phyloP scores from a whole-genome alignment of 1,284 basidiomycete genomes.

The Limonomyces culmigenus region DNA sequence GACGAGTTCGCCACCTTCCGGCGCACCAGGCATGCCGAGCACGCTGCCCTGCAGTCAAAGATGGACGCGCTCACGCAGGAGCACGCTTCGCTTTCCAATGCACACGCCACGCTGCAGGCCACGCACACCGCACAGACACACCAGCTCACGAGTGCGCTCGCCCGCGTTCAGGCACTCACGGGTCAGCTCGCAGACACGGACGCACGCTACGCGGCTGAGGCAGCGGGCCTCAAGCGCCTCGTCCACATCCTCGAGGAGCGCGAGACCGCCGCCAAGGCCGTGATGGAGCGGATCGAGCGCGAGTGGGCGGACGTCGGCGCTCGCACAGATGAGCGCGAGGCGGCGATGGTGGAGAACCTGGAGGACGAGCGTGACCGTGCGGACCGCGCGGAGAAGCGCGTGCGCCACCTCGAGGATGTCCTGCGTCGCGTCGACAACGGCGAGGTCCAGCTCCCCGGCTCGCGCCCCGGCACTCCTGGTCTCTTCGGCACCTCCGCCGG shows the following conservation, averaged over 20 bases:
- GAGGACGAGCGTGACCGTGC: constrained; percentile 43
- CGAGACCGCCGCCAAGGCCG: constrained; percentile 60
- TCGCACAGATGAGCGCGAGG: constrained; percentile 50
- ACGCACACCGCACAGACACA: constrained; percentile 48
- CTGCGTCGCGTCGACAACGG: constrained; percentile 48
- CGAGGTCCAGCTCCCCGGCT: constrained; percentile 38
- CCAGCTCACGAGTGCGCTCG: constrained; percentile 54
- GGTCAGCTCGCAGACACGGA: constrained; percentile 68
- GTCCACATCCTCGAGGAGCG: constrained; percentile 71
- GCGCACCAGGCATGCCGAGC: constrained; percentile 55
- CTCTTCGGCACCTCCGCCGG: constrained; percentile 30
- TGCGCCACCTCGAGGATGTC: constrained; percentile 45
- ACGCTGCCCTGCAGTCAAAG: constrained; percentile 54
- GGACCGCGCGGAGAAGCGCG: constrained; percentile 41
- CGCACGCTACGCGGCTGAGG: constrained; percentile 60
- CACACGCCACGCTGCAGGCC: constrained; percentile 53
- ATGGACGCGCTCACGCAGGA: constrained; percentile 54
- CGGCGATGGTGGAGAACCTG: constrained; percentile 43
- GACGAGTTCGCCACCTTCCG: constrained; percentile 63
- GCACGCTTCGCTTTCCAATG: constrained; percentile 39
- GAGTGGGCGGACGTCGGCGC: constrained; percentile 63
- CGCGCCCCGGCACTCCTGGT: constrained; percentile 19
- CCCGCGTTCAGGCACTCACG: constrained; percentile 52
- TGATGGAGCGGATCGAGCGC: constrained; percentile 62
- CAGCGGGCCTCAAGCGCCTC: constrained; percentile 50